Evolutionary conservation across 2,329 filamentous ascomycete species (phyloP), one percentile per base, ranked within the genome.

Genomic region (Talaromyces atroroseus): DNA sequence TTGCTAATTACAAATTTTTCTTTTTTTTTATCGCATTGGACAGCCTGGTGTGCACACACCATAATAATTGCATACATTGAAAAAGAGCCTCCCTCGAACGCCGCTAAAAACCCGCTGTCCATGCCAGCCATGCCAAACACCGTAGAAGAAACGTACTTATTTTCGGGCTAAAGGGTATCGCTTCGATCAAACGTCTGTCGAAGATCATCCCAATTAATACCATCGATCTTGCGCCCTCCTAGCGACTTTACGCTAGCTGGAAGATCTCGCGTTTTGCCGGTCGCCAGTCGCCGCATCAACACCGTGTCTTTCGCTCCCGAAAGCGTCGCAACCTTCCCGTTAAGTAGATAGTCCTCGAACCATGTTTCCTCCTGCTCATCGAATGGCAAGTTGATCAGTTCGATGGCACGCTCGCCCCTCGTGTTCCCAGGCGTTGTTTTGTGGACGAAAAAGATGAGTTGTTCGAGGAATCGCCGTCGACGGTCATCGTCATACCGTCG

Each of bases 301-400:
- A 91, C 76, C 0, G 87, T 89, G 64, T 92, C 89, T 66, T 83
- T 86, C 3, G 87, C 84, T 23, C 82, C 82, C 60, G 81, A 83
- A 7, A 87, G 73, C 44, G 76, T 80, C 64, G 83, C 83, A 2
- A 87, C 88, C 46, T 83, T 82, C 11, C 87, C 86, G 4, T 77
- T 75, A 0, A 82, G 77, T 38, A 95, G 74, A 57, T 81, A 87
- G 24, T 87, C 82, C 62, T 87, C 83, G 60, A 95, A 84, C 87
- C 88, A 92, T 4, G 67, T 68, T 67, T 92, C 88, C 67, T 95
- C 90, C 18, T 82, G 76, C 1, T 76, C 68, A 57, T 83, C 83
- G n/a, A 95, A 81, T 0, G 89, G 88, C 59, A 92, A 72, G 59
- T 86, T 85, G 8, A 90, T 80, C 0, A 95, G 77, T 68, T 92